Evolutionary conservation across 306 rosid species (phyloP).

Genomic region (Casuarina cunninghamiana): DNA sequence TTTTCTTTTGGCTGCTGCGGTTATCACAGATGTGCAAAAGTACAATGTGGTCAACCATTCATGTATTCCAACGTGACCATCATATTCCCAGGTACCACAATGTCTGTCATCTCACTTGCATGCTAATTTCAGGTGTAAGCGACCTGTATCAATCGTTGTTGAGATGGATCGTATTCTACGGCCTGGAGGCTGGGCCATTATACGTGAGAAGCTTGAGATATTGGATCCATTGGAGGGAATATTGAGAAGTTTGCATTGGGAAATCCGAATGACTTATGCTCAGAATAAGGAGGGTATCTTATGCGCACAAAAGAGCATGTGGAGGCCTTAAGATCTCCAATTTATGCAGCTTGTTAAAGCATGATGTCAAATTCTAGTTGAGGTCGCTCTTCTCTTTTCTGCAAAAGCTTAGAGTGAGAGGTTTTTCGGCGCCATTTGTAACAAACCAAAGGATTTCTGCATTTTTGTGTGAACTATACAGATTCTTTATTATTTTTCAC

Average conservation of each 20-base stretch:
- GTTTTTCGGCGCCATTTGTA: not conserved
- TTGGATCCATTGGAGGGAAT: constrained; percentile 75
- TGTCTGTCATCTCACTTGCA: too few species aligned
- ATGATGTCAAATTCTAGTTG: not conserved
- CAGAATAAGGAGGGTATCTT: constrained; percentile 74
- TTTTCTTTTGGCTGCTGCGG: not conserved
- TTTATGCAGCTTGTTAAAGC: constrained; percentile 4
- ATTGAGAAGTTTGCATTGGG: constrained; percentile 75
- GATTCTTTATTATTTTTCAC: not conserved
- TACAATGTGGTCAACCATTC: not conserved
- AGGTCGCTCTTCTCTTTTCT: constrained; percentile 13
- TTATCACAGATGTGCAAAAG: not conserved
- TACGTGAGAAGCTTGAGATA: constrained; percentile 85
- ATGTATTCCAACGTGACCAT: too few species aligned
- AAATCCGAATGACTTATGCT: constrained; percentile 72
- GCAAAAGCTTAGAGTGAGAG: not conserved
- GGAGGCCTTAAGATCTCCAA: constrained; percentile 68
- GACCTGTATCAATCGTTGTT: constrained; percentile 68
- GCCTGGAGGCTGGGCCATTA: constrained; percentile 89
- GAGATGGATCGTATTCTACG: constrained; percentile 94
- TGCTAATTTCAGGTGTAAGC: constrained; percentile 68
- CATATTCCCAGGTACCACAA: too few species aligned
- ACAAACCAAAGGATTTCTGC: not conserved
- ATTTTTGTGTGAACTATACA: not conserved
- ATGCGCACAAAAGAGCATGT: constrained; percentile 75